Base-by-base conservation (phyloP, 2,329 filamentous ascomycete species). In the Pseudogymnoascus sp. region DNA sequence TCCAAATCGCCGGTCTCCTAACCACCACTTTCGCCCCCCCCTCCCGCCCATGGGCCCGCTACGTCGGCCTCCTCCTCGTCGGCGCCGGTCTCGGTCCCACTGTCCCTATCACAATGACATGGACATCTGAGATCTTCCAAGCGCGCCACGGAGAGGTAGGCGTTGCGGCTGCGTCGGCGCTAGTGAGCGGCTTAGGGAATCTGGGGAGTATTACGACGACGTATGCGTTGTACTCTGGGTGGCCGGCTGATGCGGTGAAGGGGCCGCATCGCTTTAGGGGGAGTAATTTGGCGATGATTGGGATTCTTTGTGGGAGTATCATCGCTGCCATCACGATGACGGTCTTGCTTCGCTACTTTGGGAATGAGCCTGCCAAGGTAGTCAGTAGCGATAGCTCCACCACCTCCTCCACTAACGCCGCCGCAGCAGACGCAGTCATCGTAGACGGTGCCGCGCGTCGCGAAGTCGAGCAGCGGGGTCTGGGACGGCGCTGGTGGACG, bases 101-200 rank as follows among this genome's bases (percentile, higher is more conserved):
- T 0, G 91, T 96, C 0, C 92, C 92, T 10, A 93, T 93, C 71
- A 93, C 90, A 74, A 96, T 96, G 92, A 88, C 91, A 37, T 96
- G 92, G 92, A 91, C 90, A 34, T 90, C 86, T 67, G 90, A 96
- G 76, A 88, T 96, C 71, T 96, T 96, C 79, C 91, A 96, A 77
- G 83, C 84, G 34, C 88, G 92, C 11, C 92, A 96, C 72, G 91
- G 92, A 57, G 92, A 96, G 75, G 90, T 96, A 21, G 92, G 92
- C 63, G 91, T 96, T 5, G 92, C 92, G 3, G 89, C 92, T 12
- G 91, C 92, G 0, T 86, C 89, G 1, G 92, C 92, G 2, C 80
- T 96, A 10, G 92, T 96, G 0, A 95, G 90, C 0, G 92, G 92
- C 0, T 80, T 96, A 40, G 92, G 92, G 0, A 96, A 96, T 71